Evolutionary conservation across 2,329 filamentous ascomycete genomes (phyloP), one percentile per base, ranked within the genome.

Genomic region (Gliomastix tumulicola): DNA sequence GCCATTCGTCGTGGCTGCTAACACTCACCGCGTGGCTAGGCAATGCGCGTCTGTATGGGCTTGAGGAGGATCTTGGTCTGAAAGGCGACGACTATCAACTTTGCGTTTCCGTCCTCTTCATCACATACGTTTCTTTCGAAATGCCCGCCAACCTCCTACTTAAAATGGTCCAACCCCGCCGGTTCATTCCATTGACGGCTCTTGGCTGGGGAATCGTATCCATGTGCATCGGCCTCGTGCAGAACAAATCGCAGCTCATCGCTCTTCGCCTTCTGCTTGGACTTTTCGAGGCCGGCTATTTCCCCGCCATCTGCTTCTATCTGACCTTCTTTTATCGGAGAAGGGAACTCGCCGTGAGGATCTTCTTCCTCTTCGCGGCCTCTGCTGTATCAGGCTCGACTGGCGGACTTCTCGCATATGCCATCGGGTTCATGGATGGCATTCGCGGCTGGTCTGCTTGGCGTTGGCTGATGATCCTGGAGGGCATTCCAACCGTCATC

Each of bases 401-500:
- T 39, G 74, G 73, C 18, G 74, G 74, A 2, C 57, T 78, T 6
- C 56, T 78, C 2, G 73, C 73, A 0, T 84, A 79, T 41, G 79
- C 67, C 1, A 82, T 85, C 42, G 77, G 78, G 0, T 72, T 77
- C 46, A 76, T 86, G 72, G 74, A 82, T 9, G 44, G 44, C 7
- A 16, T 38, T 21, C 21, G 30, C 12, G 44, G 42, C 3, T 62
- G 68, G 34, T 54, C 62, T 17, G 81, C 78, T 2, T 86, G 82
- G 82, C 62, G 82, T 18, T 85, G 81, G 79, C 83, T 86, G 40
- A 68, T 85, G 60, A 71, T 71, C 33, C 48, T 73, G 16, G 49
- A 57, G 27, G 51, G 52, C 2, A 40, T 52, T 18, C 47, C 49
- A 13, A 50, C 70, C 1, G 57, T 75, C 21, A 22, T 39, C 18